Percentiles rank a stretch among this genome's conserved stretches.
These are phyloP conservation scores for Ambrosia hybrid DNA, from an alignment of 140 eudicot species.

Conservation along the genomic window DNA sequence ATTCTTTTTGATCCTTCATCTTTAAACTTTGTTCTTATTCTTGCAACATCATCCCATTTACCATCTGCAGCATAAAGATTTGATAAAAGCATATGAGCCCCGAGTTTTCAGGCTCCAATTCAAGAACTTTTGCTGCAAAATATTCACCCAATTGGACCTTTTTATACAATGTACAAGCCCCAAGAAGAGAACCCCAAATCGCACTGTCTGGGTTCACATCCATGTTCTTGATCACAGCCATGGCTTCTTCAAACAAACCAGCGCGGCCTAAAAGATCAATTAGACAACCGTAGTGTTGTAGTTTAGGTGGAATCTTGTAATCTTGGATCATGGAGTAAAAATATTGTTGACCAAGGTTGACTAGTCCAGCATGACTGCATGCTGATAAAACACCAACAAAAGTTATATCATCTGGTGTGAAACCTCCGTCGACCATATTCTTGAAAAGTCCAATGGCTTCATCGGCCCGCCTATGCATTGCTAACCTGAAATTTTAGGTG, in stretches of 20 bases:
- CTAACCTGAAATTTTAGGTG: conserved; percentile 24
- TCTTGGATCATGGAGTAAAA: conserved; percentile 37
- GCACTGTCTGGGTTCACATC: conserved; percentile 49
- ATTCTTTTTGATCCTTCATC: conserved; percentile 42
- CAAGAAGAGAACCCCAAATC: conserved; percentile 60
- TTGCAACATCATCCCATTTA: conserved; percentile 52
- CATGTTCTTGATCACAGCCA: conserved; percentile 35
- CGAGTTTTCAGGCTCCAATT: conserved; percentile 38
- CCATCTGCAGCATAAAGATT: conserved; percentile 52
- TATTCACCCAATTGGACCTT: conserved; percentile 44
- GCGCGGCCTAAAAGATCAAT: conserved; percentile 47
- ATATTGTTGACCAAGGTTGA: conserved; percentile 41
- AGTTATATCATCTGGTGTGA: conserved; percentile 47
- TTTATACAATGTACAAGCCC: conserved; percentile 41
- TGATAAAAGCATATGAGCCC: conserved; percentile 46
- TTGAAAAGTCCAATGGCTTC: conserved; percentile 44
- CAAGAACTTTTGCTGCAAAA: conserved; percentile 33
- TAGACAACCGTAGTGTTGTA: conserved; percentile 57
- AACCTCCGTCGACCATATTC: conserved; percentile 43
- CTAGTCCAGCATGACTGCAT: conserved; percentile 59
- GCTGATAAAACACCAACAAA: conserved; percentile 49
- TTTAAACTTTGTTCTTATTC: conserved; percentile 49
- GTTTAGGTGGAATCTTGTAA: conserved; percentile 29
- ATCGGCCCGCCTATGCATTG: conserved; percentile 42
- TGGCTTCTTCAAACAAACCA: conserved; percentile 46